Conservation (phyloP, 1,284 basidiomycete species). For the Athelia psychrophila region DNA sequence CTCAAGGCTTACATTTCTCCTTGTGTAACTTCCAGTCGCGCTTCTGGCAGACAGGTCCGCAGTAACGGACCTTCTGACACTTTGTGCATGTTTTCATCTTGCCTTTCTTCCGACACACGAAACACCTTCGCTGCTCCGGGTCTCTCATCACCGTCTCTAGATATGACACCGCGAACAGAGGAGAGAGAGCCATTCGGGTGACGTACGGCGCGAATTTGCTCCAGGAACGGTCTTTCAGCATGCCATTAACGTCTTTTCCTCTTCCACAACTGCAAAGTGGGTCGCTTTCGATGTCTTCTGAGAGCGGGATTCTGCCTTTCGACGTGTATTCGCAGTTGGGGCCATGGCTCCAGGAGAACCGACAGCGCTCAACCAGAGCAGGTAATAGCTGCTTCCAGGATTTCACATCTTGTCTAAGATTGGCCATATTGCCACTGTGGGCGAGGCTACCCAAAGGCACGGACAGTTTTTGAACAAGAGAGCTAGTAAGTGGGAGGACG, state of each 20-base stretch:
- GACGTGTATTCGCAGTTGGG: slow-evolving; percentile 41
- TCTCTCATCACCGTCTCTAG: slow-evolving; percentile 31
- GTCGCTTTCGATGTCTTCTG: slow-evolving; percentile 23
- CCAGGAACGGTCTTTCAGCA: slow-evolving; percentile 28
- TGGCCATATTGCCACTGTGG: slow-evolving; percentile 7
- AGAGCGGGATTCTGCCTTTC: slow-evolving; percentile 27
- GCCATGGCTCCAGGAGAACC: slow-evolving; percentile 43
- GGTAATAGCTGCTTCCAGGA: slow-evolving; percentile 49
- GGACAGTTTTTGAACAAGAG: slow-evolving; percentile 12
- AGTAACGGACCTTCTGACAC: slow-evolving; percentile 25
- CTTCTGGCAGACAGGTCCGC: slow-evolving; percentile 21
- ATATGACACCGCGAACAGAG: slow-evolving; percentile 44
- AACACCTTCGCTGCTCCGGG: slow-evolving; percentile 18
- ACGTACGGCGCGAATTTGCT: slow-evolving; percentile 32
- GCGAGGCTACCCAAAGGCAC: slow-evolving; percentile 7
- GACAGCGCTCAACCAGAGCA: slow-evolving; percentile 46
- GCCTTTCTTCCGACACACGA: slow-evolving; percentile 20
- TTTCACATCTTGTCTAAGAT: slow-evolving; percentile 23
- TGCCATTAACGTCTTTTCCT: slow-evolving; percentile 34
- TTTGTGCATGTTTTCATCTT: slow-evolving; percentile 15
- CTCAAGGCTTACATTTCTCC: slow-evolving; percentile 9
- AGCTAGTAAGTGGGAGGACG: slow-evolving; percentile 34
- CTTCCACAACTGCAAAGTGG: slow-evolving; percentile 49
- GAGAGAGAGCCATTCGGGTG: slow-evolving; percentile 45
- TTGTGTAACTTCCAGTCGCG: slow-evolving; percentile 27